Conservation (phyloP, 768 basidiomycete species). For the Xerocomus potaroensis region DNA sequence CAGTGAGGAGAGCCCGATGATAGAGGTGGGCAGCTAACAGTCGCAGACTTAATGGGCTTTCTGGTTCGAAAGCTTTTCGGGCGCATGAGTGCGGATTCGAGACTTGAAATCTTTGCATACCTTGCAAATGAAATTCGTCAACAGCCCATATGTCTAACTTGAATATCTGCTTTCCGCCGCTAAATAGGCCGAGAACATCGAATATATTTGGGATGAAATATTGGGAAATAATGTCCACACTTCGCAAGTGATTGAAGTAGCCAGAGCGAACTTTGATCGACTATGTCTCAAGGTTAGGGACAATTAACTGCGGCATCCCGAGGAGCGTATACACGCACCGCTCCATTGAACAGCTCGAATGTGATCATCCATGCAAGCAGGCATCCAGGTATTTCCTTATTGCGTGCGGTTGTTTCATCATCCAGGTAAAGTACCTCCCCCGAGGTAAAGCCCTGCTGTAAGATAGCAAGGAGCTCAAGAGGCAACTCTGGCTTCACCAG, state of each 20-base stretch:
- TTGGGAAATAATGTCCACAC: slow-evolving; percentile 55
- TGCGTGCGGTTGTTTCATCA: slow-evolving; percentile 33
- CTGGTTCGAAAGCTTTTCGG: slow-evolving; percentile 53
- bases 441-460: slow-evolving; percentile 45
- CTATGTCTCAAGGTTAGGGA: slow-evolving; percentile 37
- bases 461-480: slow-evolving; percentile 56
- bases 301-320: neutral
- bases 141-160: slow-evolving; percentile 85
- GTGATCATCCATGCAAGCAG: slow-evolving; percentile 89
- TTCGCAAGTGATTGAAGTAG: slow-evolving; percentile 84
- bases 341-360: slow-evolving; percentile 79
- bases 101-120: slow-evolving; percentile 39
- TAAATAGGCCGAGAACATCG: slow-evolving; percentile 60
- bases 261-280: slow-evolving; percentile 81
- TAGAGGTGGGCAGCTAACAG: slow-evolving; percentile 84
- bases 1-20: slow-evolving; percentile 76
- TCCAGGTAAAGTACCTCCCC: slow-evolving; percentile 38
- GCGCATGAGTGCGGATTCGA: neutral
- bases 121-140: slow-evolving; percentile 73
- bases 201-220: slow-evolving; percentile 73
- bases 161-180: slow-evolving; percentile 60
- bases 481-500: slow-evolving; percentile 56
- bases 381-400: slow-evolving; percentile 52
- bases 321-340: slow-evolving; percentile 47
- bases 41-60: slow-evolving; percentile 46